Conservation (phyloP, 495 filamentous ascomycete genomes). For the Lentithecium fluviatile region DNA sequence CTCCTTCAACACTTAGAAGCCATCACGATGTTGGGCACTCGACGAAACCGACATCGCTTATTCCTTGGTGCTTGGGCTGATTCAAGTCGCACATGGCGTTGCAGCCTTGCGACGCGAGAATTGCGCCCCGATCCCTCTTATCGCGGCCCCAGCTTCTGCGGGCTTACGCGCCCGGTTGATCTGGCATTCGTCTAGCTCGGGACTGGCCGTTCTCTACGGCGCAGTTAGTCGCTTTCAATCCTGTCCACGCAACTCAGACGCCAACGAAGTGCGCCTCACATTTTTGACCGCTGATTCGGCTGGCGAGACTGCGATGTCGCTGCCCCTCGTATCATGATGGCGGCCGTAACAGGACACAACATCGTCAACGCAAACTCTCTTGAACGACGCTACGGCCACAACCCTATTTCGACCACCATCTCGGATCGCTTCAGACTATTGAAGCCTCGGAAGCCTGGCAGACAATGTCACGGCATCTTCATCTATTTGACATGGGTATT, state of each 20-base stretch:
- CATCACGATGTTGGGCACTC: not conserved
- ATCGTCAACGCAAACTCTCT: not conserved
- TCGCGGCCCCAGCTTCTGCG: slow-evolving; percentile 27
- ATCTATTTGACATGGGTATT: not conserved
- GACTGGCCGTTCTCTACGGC: slow-evolving; percentile 33
- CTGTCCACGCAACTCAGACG: slow-evolving; percentile 21
- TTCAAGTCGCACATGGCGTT: not conserved
- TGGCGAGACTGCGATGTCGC: slow-evolving; percentile 32
- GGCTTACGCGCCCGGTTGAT: slow-evolving; percentile 39
- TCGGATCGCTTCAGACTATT: not conserved
- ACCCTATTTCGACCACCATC: not conserved
- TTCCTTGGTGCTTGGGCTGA: not conserved
- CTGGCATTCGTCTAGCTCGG: slow-evolving; percentile 29
- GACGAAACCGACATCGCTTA: not conserved
- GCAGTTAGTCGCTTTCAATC: slow-evolving; percentile 10
- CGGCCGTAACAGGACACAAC: slow-evolving; percentile 7
- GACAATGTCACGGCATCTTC: too few species aligned
- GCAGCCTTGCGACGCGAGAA: slow-evolving; percentile 17
- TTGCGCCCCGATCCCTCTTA: slow-evolving; percentile 26
- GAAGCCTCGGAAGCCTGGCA: too few species aligned
- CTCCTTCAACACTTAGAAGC: slow-evolving; percentile 1
- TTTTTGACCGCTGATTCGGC: slow-evolving; percentile 27
- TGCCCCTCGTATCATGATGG: slow-evolving; percentile 10
- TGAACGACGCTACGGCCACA: slow-evolving; percentile 1
- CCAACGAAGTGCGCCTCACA: slow-evolving; percentile 24